Evolutionary conservation across 1,284 basidiomycete species (phyloP).

Genomic region (Cryptococcus hybrid): DNA sequence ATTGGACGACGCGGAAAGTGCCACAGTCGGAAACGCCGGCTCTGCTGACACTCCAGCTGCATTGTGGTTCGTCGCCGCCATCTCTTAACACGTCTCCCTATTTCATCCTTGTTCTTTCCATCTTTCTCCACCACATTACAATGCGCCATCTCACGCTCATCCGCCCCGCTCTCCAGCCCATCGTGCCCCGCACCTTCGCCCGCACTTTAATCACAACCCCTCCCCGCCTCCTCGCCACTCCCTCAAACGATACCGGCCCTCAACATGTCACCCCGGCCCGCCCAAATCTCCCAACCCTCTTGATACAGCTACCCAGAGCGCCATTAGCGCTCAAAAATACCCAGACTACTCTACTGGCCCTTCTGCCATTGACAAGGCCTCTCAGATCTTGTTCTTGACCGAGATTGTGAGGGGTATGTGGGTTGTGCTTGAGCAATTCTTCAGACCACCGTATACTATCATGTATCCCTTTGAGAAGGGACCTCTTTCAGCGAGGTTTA

Average conservation of each 20-base stretch:
- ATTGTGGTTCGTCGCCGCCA: neutral
- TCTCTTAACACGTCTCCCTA: neutral
- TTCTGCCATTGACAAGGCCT: conserved; percentile 91
- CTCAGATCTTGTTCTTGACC: conserved; percentile 97
- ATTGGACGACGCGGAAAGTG: neutral
- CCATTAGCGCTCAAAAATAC: conserved; percentile 12
- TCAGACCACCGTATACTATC: conserved; percentile 95
- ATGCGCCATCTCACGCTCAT: conserved; percentile 1
- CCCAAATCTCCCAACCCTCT: conserved; percentile 31
- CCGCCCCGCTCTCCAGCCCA: neutral
- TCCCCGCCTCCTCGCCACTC: conserved; percentile 26
- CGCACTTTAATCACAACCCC: conserved; percentile 12
- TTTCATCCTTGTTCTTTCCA: neutral
- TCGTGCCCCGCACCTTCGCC: neutral
- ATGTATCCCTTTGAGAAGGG: conserved; percentile 91
- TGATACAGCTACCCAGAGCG: conserved; percentile 17
- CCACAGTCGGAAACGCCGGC: neutral
- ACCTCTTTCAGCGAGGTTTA: conserved; percentile 94
- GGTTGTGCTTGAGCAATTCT: conserved; percentile 98
- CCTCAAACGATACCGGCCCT: conserved; percentile 25
- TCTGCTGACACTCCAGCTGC: neutral
- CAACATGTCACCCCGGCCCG: conserved; percentile 24
- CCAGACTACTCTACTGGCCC: conserved; percentile 61
- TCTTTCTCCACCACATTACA: neutral
- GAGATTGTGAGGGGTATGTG: conserved; percentile 99